Conservation (phyloP, 2,329 filamentous ascomycete species). For the Xylariaceae sp. region DNA sequence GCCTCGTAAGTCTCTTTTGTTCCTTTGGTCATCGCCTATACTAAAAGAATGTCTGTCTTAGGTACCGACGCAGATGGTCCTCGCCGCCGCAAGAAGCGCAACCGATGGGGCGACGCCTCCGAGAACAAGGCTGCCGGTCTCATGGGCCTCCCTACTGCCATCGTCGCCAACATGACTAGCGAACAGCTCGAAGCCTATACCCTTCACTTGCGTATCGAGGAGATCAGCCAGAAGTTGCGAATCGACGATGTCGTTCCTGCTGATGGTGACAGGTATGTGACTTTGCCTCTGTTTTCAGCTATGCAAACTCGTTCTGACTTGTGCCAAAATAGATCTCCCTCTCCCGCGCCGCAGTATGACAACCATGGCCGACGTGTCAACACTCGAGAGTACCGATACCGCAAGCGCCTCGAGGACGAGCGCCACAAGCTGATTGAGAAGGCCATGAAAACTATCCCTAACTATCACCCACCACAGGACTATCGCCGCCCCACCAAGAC, state of each 20-base stretch:
- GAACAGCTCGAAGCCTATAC: conserved; percentile 98
- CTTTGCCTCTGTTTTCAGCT: neutral
- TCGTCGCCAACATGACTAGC: conserved; percentile 95
- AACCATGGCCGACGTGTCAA: conserved; percentile 99
- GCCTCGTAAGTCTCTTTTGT: conserved; percentile 62
- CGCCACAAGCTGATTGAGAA: conserved; percentile 98
- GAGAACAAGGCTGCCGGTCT: conserved; percentile 98
- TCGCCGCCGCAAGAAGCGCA: conserved; percentile 94
- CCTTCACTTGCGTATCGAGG: conserved; percentile 92
- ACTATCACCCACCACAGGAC: conserved; percentile 97
- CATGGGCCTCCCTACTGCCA: conserved; percentile 95
- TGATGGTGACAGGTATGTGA: conserved; percentile 85
- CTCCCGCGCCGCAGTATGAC: conserved; percentile 94
- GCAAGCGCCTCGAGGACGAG: conserved; percentile 96
- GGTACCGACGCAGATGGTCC: conserved; percentile 66
- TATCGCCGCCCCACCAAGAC: conserved; percentile 99
- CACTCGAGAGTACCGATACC: conserved; percentile 96
- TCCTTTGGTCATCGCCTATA: no score
- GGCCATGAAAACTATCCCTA: conserved; percentile 99
- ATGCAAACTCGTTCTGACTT: conserved; percentile 4
- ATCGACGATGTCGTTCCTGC: conserved; percentile 98
- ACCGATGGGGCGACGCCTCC: conserved; percentile 93
- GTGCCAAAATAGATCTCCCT: conserved; percentile 76
- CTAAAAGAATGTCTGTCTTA: conserved; percentile 28
- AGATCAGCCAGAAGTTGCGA: conserved; percentile 97